Evolutionary conservation across 2,329 filamentous ascomycete genomes (phyloP), one percentile per base, ranked within the genome.

Genomic region (Fusarium secorum): DNA sequence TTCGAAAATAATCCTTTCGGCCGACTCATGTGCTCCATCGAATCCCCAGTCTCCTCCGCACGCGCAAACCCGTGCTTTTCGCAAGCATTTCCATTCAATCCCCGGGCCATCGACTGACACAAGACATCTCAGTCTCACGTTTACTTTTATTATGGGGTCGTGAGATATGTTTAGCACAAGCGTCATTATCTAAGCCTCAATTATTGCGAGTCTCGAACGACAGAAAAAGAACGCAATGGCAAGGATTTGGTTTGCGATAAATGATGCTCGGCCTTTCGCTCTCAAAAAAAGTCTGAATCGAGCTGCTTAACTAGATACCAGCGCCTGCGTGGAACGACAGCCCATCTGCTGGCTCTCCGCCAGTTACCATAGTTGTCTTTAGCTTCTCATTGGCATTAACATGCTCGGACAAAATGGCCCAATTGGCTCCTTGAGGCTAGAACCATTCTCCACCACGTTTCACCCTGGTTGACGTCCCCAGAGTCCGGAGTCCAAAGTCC

Each of bases 81-180:
- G 32, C 45, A 56, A 63, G 55, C 61, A 71, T 74, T 74, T 69
- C 72, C 72, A 71, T 66, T 57, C 72, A 74, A 74, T 74, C 58
- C 64, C 72, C 72, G 64, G 49, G 42, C 39, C 32, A 45, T 54
- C 20, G 44, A 53, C 53, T 51, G 52, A 41, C 32, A 20, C 38
- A 38, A 52, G 54, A 62, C 36, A 41, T 32, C 22, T 32, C 36
- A 22, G 51, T 54, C 51, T 56, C 53, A 48, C 30, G 28, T 55
- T 35, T 35, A 22, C 53, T 48, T 49, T 32, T 38, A 35, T 20
- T 58, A 38, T 52, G 48, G 48, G 52, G 44, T 24, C 32, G n/a
- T 39, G 39, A 53, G 60, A 32, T 61, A 61, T 64, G 46, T 46
- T 62, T 45, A 60, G 58, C 39, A 45, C 24, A 44, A 35, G 28